Base-by-base conservation (phyloP, 1,284 basidiomycete genomes). In the Leccinum griseonigrum region DNA sequence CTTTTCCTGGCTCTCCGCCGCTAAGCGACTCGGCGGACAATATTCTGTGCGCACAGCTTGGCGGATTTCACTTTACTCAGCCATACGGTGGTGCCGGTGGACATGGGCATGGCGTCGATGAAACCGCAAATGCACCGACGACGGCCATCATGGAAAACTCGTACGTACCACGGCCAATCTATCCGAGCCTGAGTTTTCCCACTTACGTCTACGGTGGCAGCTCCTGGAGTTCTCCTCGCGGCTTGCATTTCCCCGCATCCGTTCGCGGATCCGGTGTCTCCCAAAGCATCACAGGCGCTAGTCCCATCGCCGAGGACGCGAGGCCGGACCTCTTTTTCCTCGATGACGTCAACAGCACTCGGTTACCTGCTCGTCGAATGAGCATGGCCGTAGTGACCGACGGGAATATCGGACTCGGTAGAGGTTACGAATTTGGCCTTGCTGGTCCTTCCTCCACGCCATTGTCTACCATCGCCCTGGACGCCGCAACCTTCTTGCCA, bases 171-270 rank as follows among this genome's bases (percentile, higher is more conserved):
- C 18, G 11, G 18, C 63, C 67, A 54, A 40, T 56, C 18, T 34
- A 40, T 62, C 38, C 56, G 56, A 54, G n/a, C 52, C 53, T 58
- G 56, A 62, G 22, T 55, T 58, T 58, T 63, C 48, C 51, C 62
- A 11, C 71, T 73, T 66, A 74, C 70, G 69, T 70, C 57, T 29
- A 32, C 9, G 56, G 61, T 68, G 68, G 70, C 71, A 72, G 72
- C 62, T 58, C 69, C 54, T 70, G 68, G 64, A 56, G 40, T 57
- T 63, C 70, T 59, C 70, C 50, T 54, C 72, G 64, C 64, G 56
- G 62, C 63, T 59, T 68, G 46, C 69, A 62, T 56, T 67, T 67
- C 67, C 66, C 70, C 70, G 56, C 66, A 68, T 63, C 68, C 0
- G 60, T 57, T 48, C 65, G 63, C 64, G 63, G 56, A 52, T 64